Percentiles rank a stretch among this genome's conserved stretches.
Conservation (phyloP, 805 yeast genomes). For the Lipomyces yamanashiensis region DNA sequence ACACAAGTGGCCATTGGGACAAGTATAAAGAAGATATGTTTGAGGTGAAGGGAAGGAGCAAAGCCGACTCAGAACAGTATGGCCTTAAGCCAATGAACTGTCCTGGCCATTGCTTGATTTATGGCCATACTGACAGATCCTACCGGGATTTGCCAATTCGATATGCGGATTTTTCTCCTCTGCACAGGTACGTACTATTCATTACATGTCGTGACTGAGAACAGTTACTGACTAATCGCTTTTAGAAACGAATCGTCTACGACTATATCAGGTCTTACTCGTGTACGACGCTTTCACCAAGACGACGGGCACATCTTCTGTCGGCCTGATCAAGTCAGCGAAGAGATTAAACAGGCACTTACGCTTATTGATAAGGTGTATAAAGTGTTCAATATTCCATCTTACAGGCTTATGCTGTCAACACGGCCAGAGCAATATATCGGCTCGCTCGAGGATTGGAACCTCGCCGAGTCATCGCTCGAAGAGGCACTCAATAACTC, state of each 20-base stretch:
- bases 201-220: neutral
- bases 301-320: conserved; percentile 99
- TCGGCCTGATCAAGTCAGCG: conserved; percentile 84
- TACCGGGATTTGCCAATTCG: conserved; percentile 98
- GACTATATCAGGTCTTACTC: conserved; percentile 90
- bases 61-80: conserved; percentile 50
- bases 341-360: conserved; percentile 80
- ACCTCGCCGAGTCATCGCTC: conserved; percentile 83
- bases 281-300: conserved; percentile 99
- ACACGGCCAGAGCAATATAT: conserved; percentile 97
- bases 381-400: conserved; percentile 88
- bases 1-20: conserved; percentile 93
- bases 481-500: conserved; percentile 80
- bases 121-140: conserved; percentile 89
- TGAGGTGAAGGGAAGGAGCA: conserved; percentile 55
- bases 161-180: conserved; percentile 96
- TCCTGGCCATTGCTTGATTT: conserved; percentile 94
- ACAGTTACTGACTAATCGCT: neutral
- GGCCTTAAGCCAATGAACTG: conserved; percentile 96
- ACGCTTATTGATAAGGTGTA: conserved; percentile 84
- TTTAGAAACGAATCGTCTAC: conserved; percentile 83
- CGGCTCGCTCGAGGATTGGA: conserved; percentile 94
- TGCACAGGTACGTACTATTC: conserved; percentile 64
- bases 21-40: conserved; percentile 96
- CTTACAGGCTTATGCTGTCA: conserved; percentile 91